These are phyloP conservation scores for Salix udensis DNA, from an alignment of 345 rosid genomes.

Conservation along the genomic window DNA sequence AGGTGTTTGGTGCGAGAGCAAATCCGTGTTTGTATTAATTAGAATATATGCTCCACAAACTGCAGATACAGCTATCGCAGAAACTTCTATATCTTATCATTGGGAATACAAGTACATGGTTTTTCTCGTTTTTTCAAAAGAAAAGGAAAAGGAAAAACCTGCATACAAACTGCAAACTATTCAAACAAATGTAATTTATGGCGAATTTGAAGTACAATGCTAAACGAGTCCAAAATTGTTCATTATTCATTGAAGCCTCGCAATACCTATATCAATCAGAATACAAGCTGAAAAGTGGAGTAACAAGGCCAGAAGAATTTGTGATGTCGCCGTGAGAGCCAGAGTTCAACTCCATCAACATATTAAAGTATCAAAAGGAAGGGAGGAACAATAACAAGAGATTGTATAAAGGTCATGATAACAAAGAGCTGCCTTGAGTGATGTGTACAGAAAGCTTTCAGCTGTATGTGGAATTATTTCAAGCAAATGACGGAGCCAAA, in stretches of 20 bases:
- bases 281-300: not conserved
- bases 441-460: not conserved
- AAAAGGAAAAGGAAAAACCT: not conserved
- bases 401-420: not conserved
- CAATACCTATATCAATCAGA: not conserved
- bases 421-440: not conserved
- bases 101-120: not conserved
- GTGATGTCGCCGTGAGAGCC: not conserved
- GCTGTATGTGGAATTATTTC: slow-evolving; percentile 11
- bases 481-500: slow-evolving; percentile 58
- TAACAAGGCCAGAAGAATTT: not conserved
- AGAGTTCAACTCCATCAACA: not conserved
- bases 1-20: not conserved
- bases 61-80: not conserved
- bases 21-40: not conserved
- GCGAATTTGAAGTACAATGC: not conserved
- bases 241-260: not conserved
- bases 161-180: not conserved
- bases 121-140: not conserved
- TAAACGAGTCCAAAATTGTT: not conserved
- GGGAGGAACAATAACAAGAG: not conserved
- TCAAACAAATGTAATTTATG: not conserved
- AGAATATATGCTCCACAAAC: not conserved
- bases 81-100: not conserved
- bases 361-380: slow-evolving; percentile 1